Evolutionary conservation across 2,329 filamentous ascomycete species (phyloP).

Genomic region (Stemphylium beticola): DNA sequence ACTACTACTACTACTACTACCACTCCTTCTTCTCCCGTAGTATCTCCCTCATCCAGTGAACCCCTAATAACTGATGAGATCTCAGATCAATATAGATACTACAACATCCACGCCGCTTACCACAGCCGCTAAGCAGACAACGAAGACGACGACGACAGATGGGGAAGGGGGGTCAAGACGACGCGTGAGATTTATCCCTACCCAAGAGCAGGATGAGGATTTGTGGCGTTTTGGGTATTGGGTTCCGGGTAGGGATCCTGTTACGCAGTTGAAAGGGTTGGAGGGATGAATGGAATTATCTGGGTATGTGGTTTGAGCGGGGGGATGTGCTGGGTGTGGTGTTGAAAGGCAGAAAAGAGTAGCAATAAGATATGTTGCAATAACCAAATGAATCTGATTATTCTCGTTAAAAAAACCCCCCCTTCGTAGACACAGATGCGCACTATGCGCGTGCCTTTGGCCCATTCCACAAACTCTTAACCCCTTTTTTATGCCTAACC

Average conservation of each 20-base stretch:
- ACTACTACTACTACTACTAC: neutral
- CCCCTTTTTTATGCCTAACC: no score
- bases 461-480: no score
- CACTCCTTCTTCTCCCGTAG: neutral
- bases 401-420: no score
- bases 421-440: no score
- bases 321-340: no score
- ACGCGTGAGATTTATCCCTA: constrained; percentile 25
- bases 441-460: no score
- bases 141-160: no score
- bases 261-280: constrained; percentile 8
- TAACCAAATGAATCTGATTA: no score
- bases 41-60: constrained; percentile 14
- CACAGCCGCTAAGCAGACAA: constrained; percentile 21
- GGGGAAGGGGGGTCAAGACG: neutral
- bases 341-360: no score
- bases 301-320: no score
- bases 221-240: constrained; percentile 21
- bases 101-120: constrained; percentile 30
- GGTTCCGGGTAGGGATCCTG: constrained; percentile 30
- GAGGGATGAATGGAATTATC: neutral
- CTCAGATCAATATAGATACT: constrained; percentile 38
- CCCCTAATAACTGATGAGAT: constrained; percentile 36
- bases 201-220: constrained; percentile 41
- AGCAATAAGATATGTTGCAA: no score